Evolutionary conservation across 169 alveolate species (phyloP).

Genomic region (Plasmodium billcollinsi): DNA sequence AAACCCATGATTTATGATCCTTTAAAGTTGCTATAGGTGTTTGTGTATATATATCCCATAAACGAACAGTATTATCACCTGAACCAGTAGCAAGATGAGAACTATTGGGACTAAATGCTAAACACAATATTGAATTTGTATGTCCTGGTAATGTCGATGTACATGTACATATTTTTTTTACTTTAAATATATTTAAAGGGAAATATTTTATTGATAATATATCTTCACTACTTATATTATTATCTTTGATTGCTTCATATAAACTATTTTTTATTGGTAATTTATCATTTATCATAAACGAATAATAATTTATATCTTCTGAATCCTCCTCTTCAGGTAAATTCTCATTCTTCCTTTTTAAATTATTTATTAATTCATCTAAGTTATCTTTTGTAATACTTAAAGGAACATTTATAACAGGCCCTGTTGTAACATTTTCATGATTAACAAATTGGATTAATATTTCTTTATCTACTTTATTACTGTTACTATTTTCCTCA

Average conservation of each 20-base stretch:
- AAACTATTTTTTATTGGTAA: constrained; percentile 81
- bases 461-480: constrained; percentile 24
- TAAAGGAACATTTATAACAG: constrained; percentile 70
- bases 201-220: constrained; percentile 86
- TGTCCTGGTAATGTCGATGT: constrained; percentile 94
- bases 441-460: constrained; percentile 75
- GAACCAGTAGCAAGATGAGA: constrained; percentile 94
- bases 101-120: constrained; percentile 94
- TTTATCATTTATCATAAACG: constrained; percentile 83
- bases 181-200: constrained; percentile 89
- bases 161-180: constrained; percentile 93
- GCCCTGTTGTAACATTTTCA: constrained; percentile 64
- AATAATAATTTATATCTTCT: constrained; percentile 76
- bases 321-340: constrained; percentile 70
- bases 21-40: constrained; percentile 92
- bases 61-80: constrained; percentile 94
- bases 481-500: neutral
- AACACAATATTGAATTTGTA: constrained; percentile 91
- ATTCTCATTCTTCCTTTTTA: constrained; percentile 73
- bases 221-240: constrained; percentile 84
- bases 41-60: constrained; percentile 96
- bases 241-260: constrained; percentile 80
- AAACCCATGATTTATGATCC: constrained; percentile 96
- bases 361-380: constrained; percentile 81
- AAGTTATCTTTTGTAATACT: constrained; percentile 83